Conservation (phyloP, 176 grass and related monocot species). For the Tuctoria greenei region DNA sequence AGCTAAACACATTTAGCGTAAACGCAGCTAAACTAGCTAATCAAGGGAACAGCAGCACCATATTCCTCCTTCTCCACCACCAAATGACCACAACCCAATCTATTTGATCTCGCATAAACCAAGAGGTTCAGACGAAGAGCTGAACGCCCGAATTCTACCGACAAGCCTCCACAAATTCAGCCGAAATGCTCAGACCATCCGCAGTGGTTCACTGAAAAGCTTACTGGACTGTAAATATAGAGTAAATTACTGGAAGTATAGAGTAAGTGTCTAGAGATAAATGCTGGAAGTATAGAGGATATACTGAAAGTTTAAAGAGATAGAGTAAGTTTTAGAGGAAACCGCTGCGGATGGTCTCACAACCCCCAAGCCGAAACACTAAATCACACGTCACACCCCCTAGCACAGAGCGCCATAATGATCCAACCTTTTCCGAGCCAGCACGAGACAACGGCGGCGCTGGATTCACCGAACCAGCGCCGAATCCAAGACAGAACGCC, state of each 20-base stretch:
- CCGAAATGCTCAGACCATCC: slow-evolving; percentile 34
- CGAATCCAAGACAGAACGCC: slow-evolving; percentile 27
- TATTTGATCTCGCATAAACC: slow-evolving; percentile 27
- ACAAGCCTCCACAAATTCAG: not conserved
- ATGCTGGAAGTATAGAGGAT: too few relatives aligned
- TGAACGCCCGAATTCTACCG: too few relatives aligned
- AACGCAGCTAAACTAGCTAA: slow-evolving; percentile 25
- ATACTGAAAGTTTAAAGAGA: too few relatives aligned
- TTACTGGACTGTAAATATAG: too few relatives aligned
- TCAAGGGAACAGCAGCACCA: too few relatives aligned
- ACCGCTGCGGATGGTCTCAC: too few relatives aligned
- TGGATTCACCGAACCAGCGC: slow-evolving; percentile 29
- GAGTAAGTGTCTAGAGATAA: too few relatives aligned
- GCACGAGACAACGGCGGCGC: slow-evolving; percentile 20
- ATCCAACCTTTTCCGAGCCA: slow-evolving; percentile 34
- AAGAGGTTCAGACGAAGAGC: not conserved
- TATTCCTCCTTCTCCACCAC: too few relatives aligned
- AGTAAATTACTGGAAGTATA: too few relatives aligned
- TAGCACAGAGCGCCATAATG: slow-evolving; percentile 29
- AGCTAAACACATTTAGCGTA: not conserved
- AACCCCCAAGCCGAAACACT: slow-evolving; percentile 11
- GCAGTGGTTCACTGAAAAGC: too few relatives aligned
- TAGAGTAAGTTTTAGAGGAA: too few relatives aligned
- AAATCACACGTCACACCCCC: slow-evolving; percentile 10
- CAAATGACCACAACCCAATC: not conserved